phyloP scores from a whole-genome alignment of 1,139 yeast genomes.

The Blastobotrys aristatus region DNA sequence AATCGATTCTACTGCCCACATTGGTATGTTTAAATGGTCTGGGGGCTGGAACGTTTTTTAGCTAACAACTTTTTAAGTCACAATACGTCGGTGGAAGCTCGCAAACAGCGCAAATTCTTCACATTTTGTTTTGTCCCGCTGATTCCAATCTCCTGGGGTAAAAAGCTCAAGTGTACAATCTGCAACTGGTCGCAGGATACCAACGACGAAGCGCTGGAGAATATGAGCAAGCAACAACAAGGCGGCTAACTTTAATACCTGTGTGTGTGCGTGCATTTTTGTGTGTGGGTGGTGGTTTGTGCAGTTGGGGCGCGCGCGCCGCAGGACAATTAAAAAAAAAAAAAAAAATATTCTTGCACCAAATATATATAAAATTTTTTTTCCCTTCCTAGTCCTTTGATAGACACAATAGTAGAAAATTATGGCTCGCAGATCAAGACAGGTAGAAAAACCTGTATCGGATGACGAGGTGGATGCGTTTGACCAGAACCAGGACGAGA shows the following conservation, averaged over 20 bases:
- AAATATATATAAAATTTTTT: not conserved
- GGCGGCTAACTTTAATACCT: not conserved
- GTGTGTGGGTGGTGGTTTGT: too few relatives aligned
- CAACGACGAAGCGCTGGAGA: constrained; percentile 34
- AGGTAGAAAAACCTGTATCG: constrained; percentile 16
- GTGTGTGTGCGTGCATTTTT: not conserved
- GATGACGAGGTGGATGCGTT: constrained; percentile 65
- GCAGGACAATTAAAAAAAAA: not conserved
- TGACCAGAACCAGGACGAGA: constrained; percentile 58
- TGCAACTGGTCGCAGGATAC: constrained; percentile 46
- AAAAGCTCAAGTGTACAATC: constrained; percentile 39
- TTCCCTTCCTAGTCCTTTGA: not conserved
- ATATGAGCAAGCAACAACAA: constrained; percentile 31
- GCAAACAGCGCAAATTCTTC: constrained; percentile 43
- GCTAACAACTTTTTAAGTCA: too few relatives aligned
- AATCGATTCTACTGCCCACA: constrained; percentile 32
- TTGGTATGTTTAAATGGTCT: constrained; percentile 26
- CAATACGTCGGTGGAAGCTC: constrained; percentile 40
- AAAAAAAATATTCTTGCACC: not conserved
- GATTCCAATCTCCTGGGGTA: constrained; percentile 45
- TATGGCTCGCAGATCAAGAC: not conserved
- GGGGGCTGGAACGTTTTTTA: too few relatives aligned
- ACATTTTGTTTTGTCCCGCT: constrained; percentile 45
- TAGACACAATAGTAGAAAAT: not conserved
- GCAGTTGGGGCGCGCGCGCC: too few relatives aligned